Conservation (phyloP, 306 rosid genomes). For the Lagenaria siceraria region DNA sequence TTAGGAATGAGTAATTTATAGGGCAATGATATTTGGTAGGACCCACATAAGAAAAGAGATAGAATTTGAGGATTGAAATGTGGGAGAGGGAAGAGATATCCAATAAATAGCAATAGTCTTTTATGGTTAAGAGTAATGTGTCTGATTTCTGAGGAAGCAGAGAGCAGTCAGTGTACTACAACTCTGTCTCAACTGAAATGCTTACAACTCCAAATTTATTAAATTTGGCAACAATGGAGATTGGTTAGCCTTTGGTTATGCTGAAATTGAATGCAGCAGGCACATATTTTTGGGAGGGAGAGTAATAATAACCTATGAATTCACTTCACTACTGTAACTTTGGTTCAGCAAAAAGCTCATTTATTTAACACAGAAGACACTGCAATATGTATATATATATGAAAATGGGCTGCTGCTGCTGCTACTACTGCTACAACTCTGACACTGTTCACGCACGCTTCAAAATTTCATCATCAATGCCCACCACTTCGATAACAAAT, state of each 20-base stretch:
- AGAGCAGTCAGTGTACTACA: background rate
- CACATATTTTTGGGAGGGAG: background rate
- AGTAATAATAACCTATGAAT: background rate
- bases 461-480: background rate
- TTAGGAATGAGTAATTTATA: background rate
- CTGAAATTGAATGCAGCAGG: background rate
- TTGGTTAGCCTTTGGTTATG: background rate
- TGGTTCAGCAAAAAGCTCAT: background rate
- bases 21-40: background rate
- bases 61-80: background rate
- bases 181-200: background rate
- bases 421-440: background rate
- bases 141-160: background rate
- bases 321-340: slow-evolving; percentile 1
- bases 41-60: background rate
- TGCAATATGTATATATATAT: background rate
- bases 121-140: background rate
- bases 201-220: background rate
- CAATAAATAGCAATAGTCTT: slow-evolving; percentile 2
- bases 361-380: background rate
- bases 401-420: background rate
- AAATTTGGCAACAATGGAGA: background rate
- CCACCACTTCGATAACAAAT: background rate
- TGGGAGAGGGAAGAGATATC: background rate
- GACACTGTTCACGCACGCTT: slow-evolving; percentile 8